Conservation (phyloP, 2,329 filamentous ascomycete genomes). For the Trichoderma harzianum region DNA sequence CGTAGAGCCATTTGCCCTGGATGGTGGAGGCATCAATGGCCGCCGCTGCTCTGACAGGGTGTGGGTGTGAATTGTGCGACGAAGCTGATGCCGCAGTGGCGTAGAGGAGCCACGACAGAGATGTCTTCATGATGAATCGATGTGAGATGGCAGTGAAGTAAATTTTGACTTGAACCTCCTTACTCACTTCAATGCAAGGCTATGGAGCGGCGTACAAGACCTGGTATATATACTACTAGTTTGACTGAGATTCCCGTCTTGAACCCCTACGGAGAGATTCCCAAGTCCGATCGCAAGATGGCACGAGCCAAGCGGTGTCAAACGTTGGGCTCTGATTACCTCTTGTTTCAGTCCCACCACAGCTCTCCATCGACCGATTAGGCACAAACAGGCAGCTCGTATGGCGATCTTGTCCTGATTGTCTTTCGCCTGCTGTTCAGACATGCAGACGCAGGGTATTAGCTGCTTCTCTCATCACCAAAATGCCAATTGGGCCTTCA, state of each 20-base stretch:
- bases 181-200: not conserved
- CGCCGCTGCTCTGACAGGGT: not conserved
- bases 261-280: not conserved
- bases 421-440: not conserved
- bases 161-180: not conserved
- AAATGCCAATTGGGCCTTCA: not conserved
- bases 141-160: not conserved
- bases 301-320: not conserved
- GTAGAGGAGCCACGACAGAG: slow-evolving; percentile 2
- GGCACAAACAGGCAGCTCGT: slow-evolving; percentile 7
- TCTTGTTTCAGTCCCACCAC: not conserved
- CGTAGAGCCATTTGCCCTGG: slow-evolving; percentile 15
- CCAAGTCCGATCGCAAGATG: not conserved
- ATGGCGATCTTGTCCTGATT: not conserved
- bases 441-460: not conserved
- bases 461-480: not conserved
- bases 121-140: not conserved
- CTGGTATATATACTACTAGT: not conserved
- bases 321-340: not conserved
- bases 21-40: slow-evolving; percentile 10
- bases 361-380: not conserved
- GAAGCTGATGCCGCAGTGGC: slow-evolving; percentile 1
- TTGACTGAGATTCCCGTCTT: not conserved
- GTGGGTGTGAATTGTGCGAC: not conserved
- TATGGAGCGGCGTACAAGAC: not conserved